Base-by-base conservation (phyloP, 345 rosid species). In the Excoecaria cochinchinensis region DNA sequence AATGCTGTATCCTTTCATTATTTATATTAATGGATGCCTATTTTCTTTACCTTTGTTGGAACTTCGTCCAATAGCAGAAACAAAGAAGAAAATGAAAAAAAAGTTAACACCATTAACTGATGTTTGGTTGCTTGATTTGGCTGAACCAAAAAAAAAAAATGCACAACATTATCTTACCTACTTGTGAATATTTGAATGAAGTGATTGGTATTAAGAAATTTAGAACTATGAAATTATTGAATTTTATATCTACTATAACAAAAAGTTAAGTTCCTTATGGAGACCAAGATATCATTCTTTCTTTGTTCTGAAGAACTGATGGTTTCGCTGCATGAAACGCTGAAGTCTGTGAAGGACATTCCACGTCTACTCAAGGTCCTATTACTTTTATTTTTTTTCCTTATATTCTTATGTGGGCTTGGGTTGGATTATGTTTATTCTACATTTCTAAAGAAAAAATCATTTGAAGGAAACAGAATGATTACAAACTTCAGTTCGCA, bases 321-420 rank as follows among this genome's bases (percentile, higher is more conserved):
- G 91, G 74, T 78, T 75, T 92, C 98, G 69, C 82, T 92, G 71
- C 88, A 78, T 70, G 97, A 89, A 80, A 92, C 98, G 68, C 80
- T 95, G 85, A 95, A 95, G 82, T 88, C 93, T 64, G 89, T 91
- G 76, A 95, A 95, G 88, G 99, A 95, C 84, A 80, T 91, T 76
- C 86, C 94, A 1, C 85, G 84, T 69, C 77, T 95, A 70, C 88
- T 95, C 67, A 95, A 88, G 95, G 99, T 95, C 1, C 46, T 74
- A 21, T 69, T 55, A 44, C 47, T 78, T 40, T 59, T 44, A 14
- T 71, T 39, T 61, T 36, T 16, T 74, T 68, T 59, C 73, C 39
- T 66, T 65, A 52, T 60, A 61, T 66, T 57, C 53, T 67, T 50
- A 72, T 73, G 47, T 58, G 70, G 21, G 65, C 52, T 76, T 76